phyloP scores from a whole-genome alignment of 495 filamentous ascomycete genomes.

The Penicillium dipodomyicola region DNA sequence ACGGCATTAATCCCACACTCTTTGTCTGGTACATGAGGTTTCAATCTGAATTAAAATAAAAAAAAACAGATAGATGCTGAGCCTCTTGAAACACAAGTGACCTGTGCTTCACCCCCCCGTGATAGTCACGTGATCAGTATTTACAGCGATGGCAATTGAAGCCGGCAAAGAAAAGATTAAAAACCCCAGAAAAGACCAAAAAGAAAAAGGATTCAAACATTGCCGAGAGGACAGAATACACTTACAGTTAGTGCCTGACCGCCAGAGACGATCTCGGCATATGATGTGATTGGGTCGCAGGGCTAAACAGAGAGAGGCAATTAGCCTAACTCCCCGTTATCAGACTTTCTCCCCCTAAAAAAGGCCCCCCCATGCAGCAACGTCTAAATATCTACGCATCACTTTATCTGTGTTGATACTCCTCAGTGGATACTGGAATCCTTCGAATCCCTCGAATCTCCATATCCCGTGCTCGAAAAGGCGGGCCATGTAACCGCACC shows the following conservation, averaged over 20 bases:
- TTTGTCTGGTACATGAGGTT: not conserved
- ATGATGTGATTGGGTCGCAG: slow-evolving; percentile 22
- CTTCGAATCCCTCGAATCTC: not conserved
- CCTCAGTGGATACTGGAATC: slow-evolving; percentile 6
- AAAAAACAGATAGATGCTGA: not conserved
- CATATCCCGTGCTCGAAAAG: slow-evolving; percentile 10
- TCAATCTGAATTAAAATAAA: not conserved
- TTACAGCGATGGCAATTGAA: slow-evolving; percentile 1
- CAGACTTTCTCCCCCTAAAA: slow-evolving; percentile 1
- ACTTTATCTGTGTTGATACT: not conserved
- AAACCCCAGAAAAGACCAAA: not conserved
- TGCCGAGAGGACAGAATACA: not conserved
- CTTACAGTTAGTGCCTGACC: slow-evolving; percentile 17
- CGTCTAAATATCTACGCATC: not conserved
- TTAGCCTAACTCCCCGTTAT: slow-evolving; percentile 7
- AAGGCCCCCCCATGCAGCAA: not conserved
- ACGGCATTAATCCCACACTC: not conserved
- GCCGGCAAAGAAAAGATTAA: not conserved
- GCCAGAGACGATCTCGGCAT: slow-evolving; percentile 17
- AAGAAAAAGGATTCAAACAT: not conserved
- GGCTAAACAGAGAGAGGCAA: slow-evolving; percentile 1
- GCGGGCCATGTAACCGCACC: slow-evolving; percentile 12
- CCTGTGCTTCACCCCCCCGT: not conserved
- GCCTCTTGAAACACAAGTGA: not conserved
- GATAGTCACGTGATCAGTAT: slow-evolving; percentile 2